Evolutionary conservation across 306 rosid genomes (phyloP), one percentile per base, ranked within the genome.

Genomic region (Pyrus betulifolia): DNA sequence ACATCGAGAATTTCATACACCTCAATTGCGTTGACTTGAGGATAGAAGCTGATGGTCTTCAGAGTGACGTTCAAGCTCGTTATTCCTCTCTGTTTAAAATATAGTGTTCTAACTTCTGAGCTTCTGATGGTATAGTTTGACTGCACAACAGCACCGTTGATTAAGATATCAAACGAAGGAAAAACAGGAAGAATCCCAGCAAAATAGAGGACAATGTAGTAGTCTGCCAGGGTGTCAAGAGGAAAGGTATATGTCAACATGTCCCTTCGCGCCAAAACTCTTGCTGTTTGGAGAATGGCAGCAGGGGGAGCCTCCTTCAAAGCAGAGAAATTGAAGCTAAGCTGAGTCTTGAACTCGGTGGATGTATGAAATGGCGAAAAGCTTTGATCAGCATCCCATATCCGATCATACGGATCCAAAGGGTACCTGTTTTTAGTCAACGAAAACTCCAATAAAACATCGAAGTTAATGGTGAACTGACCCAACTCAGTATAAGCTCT

Each of bases 1-100:
- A 92, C 78, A 79, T 82, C 88, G 79, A 90, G 71, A 76, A 94
- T 90, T 76, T 85, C 84, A 82, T 91, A 94, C 28, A 92, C 95
- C 83, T 91, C 98, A 81, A 94, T 84, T 68, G 91, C 98, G 85
- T 91, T 94, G 88, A 94, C 83, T 78, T 86, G 97, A 85, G 98
- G 95, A 77, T 86, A 88, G 81, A 86, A 91, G 46, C 69, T 81
- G 74, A 74, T 74, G 80, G 86, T 83, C 81, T 72, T 89, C 1
- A 94, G 79, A 52, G 97, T 86, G 75, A 94, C 84, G 75, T 85
- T 91, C 89, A 94, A 84, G 81, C 76, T 89, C 28, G 45, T 76
- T 63, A 90, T 83, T 63, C 85, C 87, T 57, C 87, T 82, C 81
- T 38, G 73, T 1, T 86, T 83, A 38, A 83, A 14, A 65, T 92